Evolutionary conservation across 2,329 filamentous ascomycete species (phyloP).

Genomic region (Scorias spongiosa): DNA sequence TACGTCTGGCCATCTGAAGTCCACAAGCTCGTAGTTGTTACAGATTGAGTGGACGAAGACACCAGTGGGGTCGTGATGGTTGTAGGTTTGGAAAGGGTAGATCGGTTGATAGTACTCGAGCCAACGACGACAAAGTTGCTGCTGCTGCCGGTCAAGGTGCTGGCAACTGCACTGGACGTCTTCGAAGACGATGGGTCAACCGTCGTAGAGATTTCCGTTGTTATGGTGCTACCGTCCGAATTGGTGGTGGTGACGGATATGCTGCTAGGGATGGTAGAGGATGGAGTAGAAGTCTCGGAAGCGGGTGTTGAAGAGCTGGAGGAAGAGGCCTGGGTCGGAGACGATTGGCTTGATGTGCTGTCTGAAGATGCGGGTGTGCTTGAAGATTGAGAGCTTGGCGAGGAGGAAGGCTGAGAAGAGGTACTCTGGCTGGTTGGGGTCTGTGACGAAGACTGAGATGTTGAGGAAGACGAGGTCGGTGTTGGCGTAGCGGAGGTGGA

Average conservation of each 20-base stretch:
- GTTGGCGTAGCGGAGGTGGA: constrained; percentile 1
- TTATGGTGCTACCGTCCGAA: constrained; percentile 14
- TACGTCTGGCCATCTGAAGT: constrained; percentile 25
- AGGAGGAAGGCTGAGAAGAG: background rate
- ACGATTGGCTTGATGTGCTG: background rate
- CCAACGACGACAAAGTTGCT: constrained; percentile 11
- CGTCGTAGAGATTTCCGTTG: constrained; percentile 13
- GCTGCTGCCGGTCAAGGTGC: constrained; percentile 9
- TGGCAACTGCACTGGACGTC: constrained; percentile 4
- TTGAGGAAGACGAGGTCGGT: constrained; percentile 2
- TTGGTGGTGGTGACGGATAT: constrained; percentile 18
- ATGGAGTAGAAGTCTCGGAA: background rate
- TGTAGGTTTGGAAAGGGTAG: constrained; percentile 16
- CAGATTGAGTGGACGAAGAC: constrained; percentile 23
- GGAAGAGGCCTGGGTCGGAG: background rate
- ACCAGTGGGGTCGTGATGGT: constrained; percentile 28
- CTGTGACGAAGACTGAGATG: constrained; percentile 1
- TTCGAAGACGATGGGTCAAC: constrained; percentile 6
- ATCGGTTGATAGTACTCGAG: constrained; percentile 20
- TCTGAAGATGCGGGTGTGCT: background rate
- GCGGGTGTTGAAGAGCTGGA: background rate
- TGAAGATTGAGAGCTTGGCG: background rate
- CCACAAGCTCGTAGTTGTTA: constrained; percentile 26
- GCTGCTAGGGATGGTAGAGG: constrained; percentile 9
- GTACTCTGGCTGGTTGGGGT: constrained; percentile 2